These are phyloP conservation scores for Hirschfeldia incana DNA, from an alignment of 345 rosid genomes.

Conservation along the genomic window DNA sequence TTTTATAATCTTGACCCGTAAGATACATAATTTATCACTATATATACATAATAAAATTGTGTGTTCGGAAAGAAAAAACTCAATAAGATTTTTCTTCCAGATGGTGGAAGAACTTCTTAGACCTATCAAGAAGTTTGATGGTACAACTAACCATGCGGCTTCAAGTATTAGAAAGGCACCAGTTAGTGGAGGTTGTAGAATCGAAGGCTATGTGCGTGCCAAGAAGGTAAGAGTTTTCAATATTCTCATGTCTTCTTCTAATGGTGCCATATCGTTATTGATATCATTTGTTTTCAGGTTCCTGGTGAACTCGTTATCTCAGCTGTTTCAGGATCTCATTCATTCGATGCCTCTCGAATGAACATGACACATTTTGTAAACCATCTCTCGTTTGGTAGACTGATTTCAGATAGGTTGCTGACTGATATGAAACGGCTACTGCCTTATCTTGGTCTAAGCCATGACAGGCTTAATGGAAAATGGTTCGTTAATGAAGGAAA, in stretches of 20 bases:
- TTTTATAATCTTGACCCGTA: not conserved
- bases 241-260: not conserved
- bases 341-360: constrained; percentile 86
- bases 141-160: constrained; percentile 33
- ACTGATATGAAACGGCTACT: constrained; percentile 62
- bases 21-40: not conserved
- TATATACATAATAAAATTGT: not conserved
- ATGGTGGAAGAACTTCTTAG: constrained; percentile 67
- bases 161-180: constrained; percentile 56
- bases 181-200: constrained; percentile 80
- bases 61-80: too few species aligned
- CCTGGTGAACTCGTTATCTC: constrained; percentile 83
- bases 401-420: constrained; percentile 52
- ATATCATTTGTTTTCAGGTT: constrained; percentile 52
- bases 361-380: constrained; percentile 88
- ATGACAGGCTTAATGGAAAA: constrained; percentile 69
- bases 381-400: constrained; percentile 77
- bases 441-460: constrained; percentile 78
- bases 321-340: constrained; percentile 85
- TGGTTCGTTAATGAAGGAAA: constrained; percentile 70
- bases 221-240: constrained; percentile 68
- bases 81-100: constrained; percentile 43
- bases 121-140: constrained; percentile 53
- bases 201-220: constrained; percentile 85
- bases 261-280: not conserved